phyloP scores from a whole-genome alignment of 306 rosid genomes.

The Vicia villosa region DNA sequence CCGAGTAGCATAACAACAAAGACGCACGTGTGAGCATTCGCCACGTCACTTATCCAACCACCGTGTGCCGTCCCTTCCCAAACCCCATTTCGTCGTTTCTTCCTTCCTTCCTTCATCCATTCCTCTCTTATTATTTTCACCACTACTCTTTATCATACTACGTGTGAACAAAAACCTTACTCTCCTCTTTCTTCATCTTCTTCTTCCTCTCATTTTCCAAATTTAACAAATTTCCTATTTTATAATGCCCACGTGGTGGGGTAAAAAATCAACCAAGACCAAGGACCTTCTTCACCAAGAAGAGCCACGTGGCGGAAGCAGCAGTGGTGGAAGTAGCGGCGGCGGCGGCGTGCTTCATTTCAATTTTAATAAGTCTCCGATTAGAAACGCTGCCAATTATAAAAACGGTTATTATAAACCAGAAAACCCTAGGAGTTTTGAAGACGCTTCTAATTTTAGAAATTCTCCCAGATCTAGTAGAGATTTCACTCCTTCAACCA shows the following conservation, averaged over 20 bases:
- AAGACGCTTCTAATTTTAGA: slow-evolving; percentile 38
- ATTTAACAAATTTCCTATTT: not conserved
- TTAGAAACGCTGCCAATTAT: slow-evolving; percentile 24
- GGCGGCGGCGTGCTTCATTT: slow-evolving; percentile 19
- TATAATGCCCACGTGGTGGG: slow-evolving; percentile 92
- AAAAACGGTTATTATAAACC: not conserved
- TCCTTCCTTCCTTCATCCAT: slow-evolving; percentile 4
- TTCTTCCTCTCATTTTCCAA: not conserved
- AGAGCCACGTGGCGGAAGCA: not conserved
- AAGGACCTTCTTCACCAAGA: slow-evolving; percentile 33
- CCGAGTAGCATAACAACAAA: not conserved
- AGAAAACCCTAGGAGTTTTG: slow-evolving; percentile 57
- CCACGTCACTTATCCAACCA: slow-evolving; percentile 77
- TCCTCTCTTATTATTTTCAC: not conserved
- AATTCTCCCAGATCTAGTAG: slow-evolving; percentile 60
- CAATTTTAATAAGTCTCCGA: slow-evolving; percentile 47
- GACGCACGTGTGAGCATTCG: slow-evolving; percentile 22
- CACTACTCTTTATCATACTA: too few species aligned
- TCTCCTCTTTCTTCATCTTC: too few species aligned
- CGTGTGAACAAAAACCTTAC: too few species aligned
- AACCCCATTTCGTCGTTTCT: slow-evolving; percentile 47
- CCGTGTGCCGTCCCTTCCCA: slow-evolving; percentile 64
- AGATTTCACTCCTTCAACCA: slow-evolving; percentile 41
- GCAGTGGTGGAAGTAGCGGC: not conserved
- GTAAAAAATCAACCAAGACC: slow-evolving; percentile 58